These are phyloP conservation scores for Fusarium foetens DNA, from an alignment of 2,329 filamentous ascomycete genomes.

Conservation along the genomic window DNA sequence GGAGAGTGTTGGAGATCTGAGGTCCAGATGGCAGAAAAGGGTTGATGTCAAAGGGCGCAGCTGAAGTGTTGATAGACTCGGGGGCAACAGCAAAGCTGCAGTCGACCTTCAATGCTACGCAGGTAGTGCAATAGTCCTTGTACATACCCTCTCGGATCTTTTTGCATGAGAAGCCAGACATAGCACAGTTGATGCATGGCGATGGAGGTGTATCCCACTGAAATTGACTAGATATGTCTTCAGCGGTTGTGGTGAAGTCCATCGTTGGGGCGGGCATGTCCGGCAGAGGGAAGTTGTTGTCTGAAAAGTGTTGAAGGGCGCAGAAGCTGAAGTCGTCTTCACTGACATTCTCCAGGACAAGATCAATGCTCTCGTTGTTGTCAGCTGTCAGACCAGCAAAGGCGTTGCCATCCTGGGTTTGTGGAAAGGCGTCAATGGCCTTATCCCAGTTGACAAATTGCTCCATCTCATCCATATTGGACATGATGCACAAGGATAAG, in stretches of 20 bases:
- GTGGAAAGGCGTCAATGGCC: conserved; percentile 53
- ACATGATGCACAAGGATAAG: conserved; percentile 43
- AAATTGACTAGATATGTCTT: conserved; percentile 32
- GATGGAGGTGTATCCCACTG: conserved; percentile 56
- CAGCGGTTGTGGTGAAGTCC: conserved; percentile 39
- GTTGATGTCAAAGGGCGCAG: conserved; percentile 56
- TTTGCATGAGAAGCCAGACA: conserved; percentile 68
- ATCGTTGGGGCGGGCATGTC: conserved; percentile 47
- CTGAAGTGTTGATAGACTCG: conserved; percentile 48
- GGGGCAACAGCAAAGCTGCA: conserved; percentile 64
- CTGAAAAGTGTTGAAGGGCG: conserved; percentile 67
- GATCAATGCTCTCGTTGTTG: conserved; percentile 56
- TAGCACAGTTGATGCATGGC: conserved; percentile 64
- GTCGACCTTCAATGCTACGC: conserved; percentile 66
- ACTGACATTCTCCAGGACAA: conserved; percentile 65
- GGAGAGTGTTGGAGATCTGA: conserved; percentile 51
- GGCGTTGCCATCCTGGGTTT: conserved; percentile 46
- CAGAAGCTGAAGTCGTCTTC: conserved; percentile 69
- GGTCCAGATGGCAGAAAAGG: conserved; percentile 59
- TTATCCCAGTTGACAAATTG: conserved; percentile 73
- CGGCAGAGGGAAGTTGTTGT: conserved; percentile 49
- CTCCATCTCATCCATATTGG: conserved; percentile 64
- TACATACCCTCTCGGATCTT: conserved; percentile 67
- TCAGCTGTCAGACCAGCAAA: conserved; percentile 51
- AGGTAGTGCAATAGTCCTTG: conserved; percentile 70